Base-by-base conservation (phyloP, 345 rosid species). In the Gossypium stocksii region DNA sequence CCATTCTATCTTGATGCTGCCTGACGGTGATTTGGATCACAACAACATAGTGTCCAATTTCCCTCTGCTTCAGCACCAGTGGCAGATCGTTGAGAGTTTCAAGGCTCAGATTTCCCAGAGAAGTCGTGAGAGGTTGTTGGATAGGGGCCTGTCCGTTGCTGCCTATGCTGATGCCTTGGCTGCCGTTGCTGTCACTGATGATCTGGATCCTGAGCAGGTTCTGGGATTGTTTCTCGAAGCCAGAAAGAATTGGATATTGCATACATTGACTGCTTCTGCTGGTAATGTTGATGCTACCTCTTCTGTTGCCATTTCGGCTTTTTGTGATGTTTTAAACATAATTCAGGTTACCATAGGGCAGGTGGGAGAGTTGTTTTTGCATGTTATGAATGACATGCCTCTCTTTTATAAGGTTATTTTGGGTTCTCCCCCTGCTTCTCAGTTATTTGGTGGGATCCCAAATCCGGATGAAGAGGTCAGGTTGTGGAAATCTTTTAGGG, bases 31-130 rank as follows among this genome's bases (percentile, higher is more conserved):
- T 20, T 80, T 77, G 60, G 90, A 89, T 72, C 86, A 89, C 77
- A 80, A 74, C 76, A 86, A 82, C 61, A 83, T 89, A 23, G 76
- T 90, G 78, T 83, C 91, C 48, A 93, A 89, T 77, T 95, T 91
- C 67, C 98, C 99, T 23, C 82, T 95, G 15, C 77, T 95, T 73
- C 97, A 93, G 80, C 99, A 95, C 77, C 99, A 95, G 81, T 95
- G 97, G 91, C 98, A 91, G 91, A 93, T 93, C 59, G 98, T 93
- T 38, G 99, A 93, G 92, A 84, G 97, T 80, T 95, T 95, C 68
- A 93, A 93, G 81, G 80, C 84, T 57, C 99, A 95, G 92, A 93
- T 95, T 81, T 91, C 99, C 8, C 97, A 91, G 87, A 87, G 97
- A 77, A 85, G 97, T 56, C 97, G 85, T 25, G 99, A 95, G 77